Evolutionary conservation across 2,329 filamentous ascomycete species (phyloP), one percentile per base, ranked within the genome.

Genomic region (Talaromyces islandicus): DNA sequence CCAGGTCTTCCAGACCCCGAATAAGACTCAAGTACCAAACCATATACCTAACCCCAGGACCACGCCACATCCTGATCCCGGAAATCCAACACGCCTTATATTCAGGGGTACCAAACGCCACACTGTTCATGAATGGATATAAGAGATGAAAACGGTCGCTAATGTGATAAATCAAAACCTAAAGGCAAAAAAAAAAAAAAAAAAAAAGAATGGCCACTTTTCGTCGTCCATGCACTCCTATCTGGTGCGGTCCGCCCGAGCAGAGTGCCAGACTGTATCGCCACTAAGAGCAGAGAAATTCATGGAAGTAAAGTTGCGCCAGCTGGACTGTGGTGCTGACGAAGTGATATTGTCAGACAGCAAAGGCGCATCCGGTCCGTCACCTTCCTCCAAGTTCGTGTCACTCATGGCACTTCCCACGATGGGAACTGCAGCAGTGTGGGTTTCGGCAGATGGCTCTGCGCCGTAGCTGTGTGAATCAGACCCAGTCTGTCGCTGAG

Each of bases 201-300:
- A 46, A 41, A 29, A 41, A 38, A 59, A 58, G 51, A 62, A 60
- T 35, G 32, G 12, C 14, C 32, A 4, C 32, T 35, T 14, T 35
- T 5, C 12, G 11, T 12, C 32, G 32, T 35, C 32, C 14, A 35
- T 51, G 27, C 25, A 35, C 58, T 7, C 38, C 68, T 67, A 78
- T 66, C 73, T 68, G 60, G 72, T 74, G 55, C 74, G 73, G 60
- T 78, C 73, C 19, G 70, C 66, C 59, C 71, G 69, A 58, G 70
- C 67, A 63, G 76, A 75, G 62, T 76, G 75, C 75, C 76, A 78
- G 56, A 77, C 73, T 12, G 75, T 74, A 57, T 80, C 78, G 7
- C 78, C 78, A 60, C 74, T 79, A 9, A 81, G 69, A 17, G 75
- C 74, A 25, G 75, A 78, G 56, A 79, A 70, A 62, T 76, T 79